These are phyloP conservation scores for Tetradesmus lagerheimii DNA, from an alignment of 139 green algal genomes.

Conservation along the genomic window DNA sequence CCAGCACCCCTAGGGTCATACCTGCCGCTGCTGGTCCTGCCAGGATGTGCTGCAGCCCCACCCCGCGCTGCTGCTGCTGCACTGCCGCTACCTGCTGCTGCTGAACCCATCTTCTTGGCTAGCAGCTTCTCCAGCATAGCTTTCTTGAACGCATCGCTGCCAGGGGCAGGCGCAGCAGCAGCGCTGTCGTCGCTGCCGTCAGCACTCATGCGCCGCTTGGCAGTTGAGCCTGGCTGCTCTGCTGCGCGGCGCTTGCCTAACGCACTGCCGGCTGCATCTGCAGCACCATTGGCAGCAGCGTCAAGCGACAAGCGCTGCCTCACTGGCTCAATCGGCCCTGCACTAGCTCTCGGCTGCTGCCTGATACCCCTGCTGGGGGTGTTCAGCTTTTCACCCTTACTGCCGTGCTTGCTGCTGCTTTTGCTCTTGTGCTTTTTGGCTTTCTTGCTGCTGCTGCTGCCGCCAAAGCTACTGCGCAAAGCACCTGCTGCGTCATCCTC, in stretches of 20 bases:
- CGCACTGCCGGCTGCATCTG: not conserved
- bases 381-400: slow-evolving; percentile 13
- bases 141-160: slow-evolving; percentile 36
- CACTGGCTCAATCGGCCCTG: not conserved
- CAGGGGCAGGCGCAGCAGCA: not conserved
- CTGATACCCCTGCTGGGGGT: slow-evolving; percentile 17
- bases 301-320: not conserved
- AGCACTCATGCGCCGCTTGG: not conserved
- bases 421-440: not conserved
- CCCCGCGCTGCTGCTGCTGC: not conserved
- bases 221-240: not conserved
- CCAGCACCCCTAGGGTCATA: not conserved
- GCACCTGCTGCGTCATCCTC: slow-evolving; percentile 10
- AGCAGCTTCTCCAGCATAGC: slow-evolving; percentile 45
- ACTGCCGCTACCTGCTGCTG: not conserved
- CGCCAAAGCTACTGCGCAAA: not conserved
- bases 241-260: slow-evolving; percentile 35
- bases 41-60: not conserved
- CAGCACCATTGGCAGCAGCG: not conserved
- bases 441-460: not conserved
- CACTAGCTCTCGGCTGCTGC: not conserved
- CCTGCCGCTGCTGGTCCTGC: not conserved
- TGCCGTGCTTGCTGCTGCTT: not conserved
- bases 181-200: not conserved
- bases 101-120: not conserved